phyloP scores from a whole-genome alignment of 2,329 filamentous ascomycete genomes.

The Venturiaceae sp. region DNA sequence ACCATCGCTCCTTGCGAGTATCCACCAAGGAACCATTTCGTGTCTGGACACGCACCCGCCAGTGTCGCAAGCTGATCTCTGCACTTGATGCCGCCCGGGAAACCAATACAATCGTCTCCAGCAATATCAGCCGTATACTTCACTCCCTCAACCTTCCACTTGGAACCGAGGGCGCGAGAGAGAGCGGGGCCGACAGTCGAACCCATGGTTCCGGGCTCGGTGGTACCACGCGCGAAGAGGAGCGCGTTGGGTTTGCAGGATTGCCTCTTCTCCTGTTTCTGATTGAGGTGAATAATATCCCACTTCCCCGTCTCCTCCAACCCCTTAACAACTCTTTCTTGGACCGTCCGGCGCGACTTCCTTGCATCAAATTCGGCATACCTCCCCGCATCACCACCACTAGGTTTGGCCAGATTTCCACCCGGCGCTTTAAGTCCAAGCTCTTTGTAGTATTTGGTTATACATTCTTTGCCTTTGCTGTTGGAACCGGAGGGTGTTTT shows the following conservation, averaged over 20 bases:
- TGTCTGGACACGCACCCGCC: neutral
- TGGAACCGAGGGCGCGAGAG: neutral
- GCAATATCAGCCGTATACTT: conserved; percentile 2
- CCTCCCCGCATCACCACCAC: neutral
- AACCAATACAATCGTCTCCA: neutral
- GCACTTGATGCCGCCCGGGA: neutral
- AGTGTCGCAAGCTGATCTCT: neutral
- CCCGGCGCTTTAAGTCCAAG: neutral
- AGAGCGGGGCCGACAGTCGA: conserved; percentile 1
- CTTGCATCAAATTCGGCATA: neutral
- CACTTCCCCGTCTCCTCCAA: neutral
- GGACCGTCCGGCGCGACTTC: neutral
- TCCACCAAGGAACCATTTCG: conserved; percentile 2
- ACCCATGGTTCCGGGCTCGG: conserved; percentile 4
- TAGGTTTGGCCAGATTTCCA: neutral
- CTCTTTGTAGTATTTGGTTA: neutral
- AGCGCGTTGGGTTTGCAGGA: conserved; percentile 1
- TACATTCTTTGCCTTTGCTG: neutral
- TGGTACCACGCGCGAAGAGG: conserved; percentile 6
- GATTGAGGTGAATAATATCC: neutral
- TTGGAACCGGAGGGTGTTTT: neutral
- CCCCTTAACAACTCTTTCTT: neutral
- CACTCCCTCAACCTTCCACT: conserved; percentile 4
- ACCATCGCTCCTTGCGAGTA: conserved; percentile 5
- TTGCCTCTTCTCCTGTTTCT: neutral